Conservation (phyloP, 2,329 filamentous ascomycete genomes). For the Aureobasidium sp. region DNA sequence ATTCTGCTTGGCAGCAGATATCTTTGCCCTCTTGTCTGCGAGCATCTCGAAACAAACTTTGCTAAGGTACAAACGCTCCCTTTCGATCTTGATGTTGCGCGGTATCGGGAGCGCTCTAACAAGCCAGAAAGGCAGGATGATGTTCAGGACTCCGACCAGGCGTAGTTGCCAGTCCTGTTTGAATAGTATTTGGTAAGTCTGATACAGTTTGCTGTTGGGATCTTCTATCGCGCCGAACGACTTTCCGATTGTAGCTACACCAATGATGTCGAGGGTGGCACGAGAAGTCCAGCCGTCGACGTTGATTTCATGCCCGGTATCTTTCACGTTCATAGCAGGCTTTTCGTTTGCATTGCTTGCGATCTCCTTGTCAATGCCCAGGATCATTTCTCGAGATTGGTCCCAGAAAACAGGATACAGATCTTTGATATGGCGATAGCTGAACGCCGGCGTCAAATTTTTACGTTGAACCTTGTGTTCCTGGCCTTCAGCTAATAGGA, state of each 20-base stretch:
- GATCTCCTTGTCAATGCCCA: slow-evolving; percentile 20
- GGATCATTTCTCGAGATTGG: slow-evolving; percentile 51
- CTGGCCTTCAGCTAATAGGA: slow-evolving; percentile 46
- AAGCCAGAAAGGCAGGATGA: background rate
- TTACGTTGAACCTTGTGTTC: slow-evolving; percentile 55
- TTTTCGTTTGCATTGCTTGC: slow-evolving; percentile 23
- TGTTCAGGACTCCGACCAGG: background rate
- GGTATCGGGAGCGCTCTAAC: background rate
- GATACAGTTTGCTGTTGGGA: slow-evolving; percentile 44
- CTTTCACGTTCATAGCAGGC: slow-evolving; percentile 26
- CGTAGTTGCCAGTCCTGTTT: slow-evolving; percentile 24
- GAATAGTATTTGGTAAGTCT: slow-evolving; percentile 47
- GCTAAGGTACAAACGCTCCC: slow-evolving; percentile 26
- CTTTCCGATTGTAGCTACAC: slow-evolving; percentile 49
- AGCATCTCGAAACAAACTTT: slow-evolving; percentile 42
- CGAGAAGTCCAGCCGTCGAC: slow-evolving; percentile 43
- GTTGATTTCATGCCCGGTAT: slow-evolving; percentile 29
- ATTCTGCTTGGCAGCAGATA: slow-evolving; percentile 33
- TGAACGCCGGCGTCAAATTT: slow-evolving; percentile 73
- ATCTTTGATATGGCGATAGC: slow-evolving; percentile 78
- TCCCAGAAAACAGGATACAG: slow-evolving; percentile 79
- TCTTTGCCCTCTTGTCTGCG: slow-evolving; percentile 35
- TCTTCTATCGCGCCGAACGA: slow-evolving; percentile 49
- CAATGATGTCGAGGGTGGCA: slow-evolving; percentile 53
- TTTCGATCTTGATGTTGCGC: slow-evolving; percentile 2